phyloP scores from a whole-genome alignment of 192 early-diverging fungal genomes.

The Geranomyces michiganensis region DNA sequence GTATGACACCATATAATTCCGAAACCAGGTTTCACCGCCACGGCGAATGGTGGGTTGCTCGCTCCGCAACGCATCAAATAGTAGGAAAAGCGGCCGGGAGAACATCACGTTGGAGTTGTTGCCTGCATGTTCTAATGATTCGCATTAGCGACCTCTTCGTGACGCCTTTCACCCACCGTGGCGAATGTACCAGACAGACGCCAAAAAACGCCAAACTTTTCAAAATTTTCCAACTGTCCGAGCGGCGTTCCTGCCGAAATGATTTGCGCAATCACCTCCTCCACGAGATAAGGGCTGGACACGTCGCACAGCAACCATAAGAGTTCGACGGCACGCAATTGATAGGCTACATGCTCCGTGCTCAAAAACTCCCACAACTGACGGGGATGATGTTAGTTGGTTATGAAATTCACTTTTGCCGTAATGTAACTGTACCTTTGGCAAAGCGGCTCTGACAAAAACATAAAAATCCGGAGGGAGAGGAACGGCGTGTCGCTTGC shows the following conservation, averaged over 20 bases:
- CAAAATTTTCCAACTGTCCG: slow-evolving; percentile 47
- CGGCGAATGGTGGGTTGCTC: slow-evolving; percentile 56
- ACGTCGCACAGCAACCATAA: slow-evolving; percentile 65
- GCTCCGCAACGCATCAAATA: slow-evolving; percentile 71
- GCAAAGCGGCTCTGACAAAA: neutral
- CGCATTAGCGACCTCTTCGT: neutral
- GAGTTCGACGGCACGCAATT: slow-evolving; percentile 66
- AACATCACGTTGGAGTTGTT: slow-evolving; percentile 54
- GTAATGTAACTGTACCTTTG: neutral
- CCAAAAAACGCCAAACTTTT: slow-evolving; percentile 76
- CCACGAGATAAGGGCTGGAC: slow-evolving; percentile 60
- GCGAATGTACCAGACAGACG: slow-evolving; percentile 51
- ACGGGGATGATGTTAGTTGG: slow-evolving; percentile 31
- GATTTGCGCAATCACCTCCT: slow-evolving; percentile 56
- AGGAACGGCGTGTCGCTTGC: neutral
- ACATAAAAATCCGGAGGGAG: neutral
- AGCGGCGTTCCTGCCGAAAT: slow-evolving; percentile 28
- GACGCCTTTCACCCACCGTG: no score
- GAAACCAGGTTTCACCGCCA: slow-evolving; percentile 72
- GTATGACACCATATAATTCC: slow-evolving; percentile 65
- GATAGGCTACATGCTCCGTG: slow-evolving; percentile 56
- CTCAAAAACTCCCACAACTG: slow-evolving; percentile 71
- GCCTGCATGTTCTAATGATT: slow-evolving; percentile 36
- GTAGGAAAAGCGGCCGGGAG: slow-evolving; percentile 75
- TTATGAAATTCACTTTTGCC: no score